These are phyloP conservation scores for Gossypium schwendimanii DNA, from an alignment of 441 rosid species.

Conservation along the genomic window DNA sequence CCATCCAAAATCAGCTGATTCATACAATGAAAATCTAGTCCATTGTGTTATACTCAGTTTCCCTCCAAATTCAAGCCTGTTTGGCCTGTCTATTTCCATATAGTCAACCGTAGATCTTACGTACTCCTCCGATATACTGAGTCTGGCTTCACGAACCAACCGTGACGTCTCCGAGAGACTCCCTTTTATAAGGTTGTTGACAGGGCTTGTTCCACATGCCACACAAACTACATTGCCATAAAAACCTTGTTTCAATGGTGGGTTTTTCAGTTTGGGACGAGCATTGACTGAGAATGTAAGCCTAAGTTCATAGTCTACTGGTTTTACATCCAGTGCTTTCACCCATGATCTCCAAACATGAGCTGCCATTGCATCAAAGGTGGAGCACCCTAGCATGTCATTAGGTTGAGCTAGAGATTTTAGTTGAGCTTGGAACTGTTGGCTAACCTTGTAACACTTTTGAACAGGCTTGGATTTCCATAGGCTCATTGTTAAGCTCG, in stretches of 20 bases:
- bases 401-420: conserved; percentile 53
- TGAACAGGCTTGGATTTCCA: conserved; percentile 67
- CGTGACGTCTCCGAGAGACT: conserved; percentile 40
- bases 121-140: conserved; percentile 62
- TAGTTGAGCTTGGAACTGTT: conserved; percentile 53
- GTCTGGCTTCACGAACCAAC: conserved; percentile 61
- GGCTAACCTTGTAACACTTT: conserved; percentile 62
- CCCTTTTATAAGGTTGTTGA: conserved; percentile 39
- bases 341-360: conserved; percentile 93
- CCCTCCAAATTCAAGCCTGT: conserved; percentile 76
- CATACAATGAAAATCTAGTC: conserved; percentile 76
- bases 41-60: conserved; percentile 82
- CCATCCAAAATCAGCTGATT: conserved; percentile 85
- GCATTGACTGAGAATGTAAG: conserved; percentile 81
- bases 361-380: conserved; percentile 83
- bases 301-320: conserved; percentile 56
- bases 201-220: conserved; percentile 69
- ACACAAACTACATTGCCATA: conserved; percentile 77
- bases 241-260: conserved; percentile 56
- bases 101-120: conserved; percentile 60
- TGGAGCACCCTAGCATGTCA: conserved; percentile 36
- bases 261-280: conserved; percentile 50
- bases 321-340: conserved; percentile 71
- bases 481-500: conserved; percentile 50
- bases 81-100: conserved; percentile 59